A percentile compares a stretch with the other conserved stretches of the same genome.
These are phyloP conservation scores for Crucihimalaya himalaica DNA, from an alignment of 345 rosid genomes.

Conservation along the genomic window DNA sequence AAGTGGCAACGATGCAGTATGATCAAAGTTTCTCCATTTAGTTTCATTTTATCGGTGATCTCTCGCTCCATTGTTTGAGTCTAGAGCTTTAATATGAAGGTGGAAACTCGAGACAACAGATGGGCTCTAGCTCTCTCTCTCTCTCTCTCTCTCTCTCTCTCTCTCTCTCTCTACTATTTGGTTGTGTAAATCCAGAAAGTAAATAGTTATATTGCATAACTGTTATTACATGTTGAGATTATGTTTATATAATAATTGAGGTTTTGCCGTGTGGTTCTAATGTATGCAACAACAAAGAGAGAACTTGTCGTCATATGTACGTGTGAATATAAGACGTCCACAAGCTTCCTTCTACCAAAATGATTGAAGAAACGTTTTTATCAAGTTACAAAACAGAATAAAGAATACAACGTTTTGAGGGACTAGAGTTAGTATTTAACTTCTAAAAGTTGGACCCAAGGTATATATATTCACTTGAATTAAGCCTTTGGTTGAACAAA, in stretches of 20 bases:
- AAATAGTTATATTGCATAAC: slow-evolving; percentile 15
- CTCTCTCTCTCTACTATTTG: background rate
- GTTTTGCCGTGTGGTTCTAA: slow-evolving; percentile 14
- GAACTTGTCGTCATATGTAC: slow-evolving; percentile 5
- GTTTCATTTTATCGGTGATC: background rate
- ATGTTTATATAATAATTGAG: background rate
- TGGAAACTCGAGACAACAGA: slow-evolving; percentile 9
- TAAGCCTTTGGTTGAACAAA: background rate
- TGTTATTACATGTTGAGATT: slow-evolving; percentile 20
- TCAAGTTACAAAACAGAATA: background rate
- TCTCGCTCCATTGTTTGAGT: background rate
- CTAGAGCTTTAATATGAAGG: background rate
- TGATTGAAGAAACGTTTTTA: background rate
- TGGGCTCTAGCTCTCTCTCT: background rate
- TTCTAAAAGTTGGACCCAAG: background rate
- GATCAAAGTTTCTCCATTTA: slow-evolving; percentile 5
- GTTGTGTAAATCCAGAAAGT: slow-evolving; percentile 29
- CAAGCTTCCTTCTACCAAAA: background rate
- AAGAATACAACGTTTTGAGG: background rate
- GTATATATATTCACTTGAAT: background rate
- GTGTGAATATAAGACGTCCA: slow-evolving; percentile 2
- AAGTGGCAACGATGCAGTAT: slow-evolving; percentile 43
- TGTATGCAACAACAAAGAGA: slow-evolving; percentile 16
- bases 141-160: slow-evolving; percentile 9
- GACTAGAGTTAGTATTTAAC: background rate